Percentiles rank a stretch among this genome's conserved stretches.
phyloP scores from a whole-genome alignment of 805 yeast genomes.

The Yamadazyma scolyti region DNA sequence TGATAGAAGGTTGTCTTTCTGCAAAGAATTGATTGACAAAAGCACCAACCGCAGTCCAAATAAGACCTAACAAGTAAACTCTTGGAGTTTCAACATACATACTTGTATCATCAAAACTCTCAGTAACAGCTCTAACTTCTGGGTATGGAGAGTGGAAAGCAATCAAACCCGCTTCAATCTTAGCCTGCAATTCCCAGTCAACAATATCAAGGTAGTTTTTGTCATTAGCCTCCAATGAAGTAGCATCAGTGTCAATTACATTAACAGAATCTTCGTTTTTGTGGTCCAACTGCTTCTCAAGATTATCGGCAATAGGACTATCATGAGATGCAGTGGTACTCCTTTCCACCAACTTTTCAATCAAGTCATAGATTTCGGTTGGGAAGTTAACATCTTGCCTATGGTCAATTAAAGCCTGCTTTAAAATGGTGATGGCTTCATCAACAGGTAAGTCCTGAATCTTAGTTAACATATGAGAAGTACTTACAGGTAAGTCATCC shows the following conservation, averaged over 20 bases:
- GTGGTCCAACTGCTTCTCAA: conserved; percentile 4
- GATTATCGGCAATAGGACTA: conserved; percentile 1
- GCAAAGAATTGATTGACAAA: conserved; percentile 56
- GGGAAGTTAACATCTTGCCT: conserved; percentile 33
- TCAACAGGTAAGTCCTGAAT: conserved; percentile 17
- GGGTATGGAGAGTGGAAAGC: conserved; percentile 55
- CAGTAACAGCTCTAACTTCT: conserved; percentile 65
- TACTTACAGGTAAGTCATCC: conserved; percentile 29
- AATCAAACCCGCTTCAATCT: conserved; percentile 41
- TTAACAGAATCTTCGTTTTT: conserved; percentile 1
- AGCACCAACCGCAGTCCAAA: conserved; percentile 52
- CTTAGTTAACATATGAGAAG: conserved; percentile 27
- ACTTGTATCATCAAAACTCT: conserved; percentile 49
- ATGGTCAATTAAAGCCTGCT: conserved; percentile 25
- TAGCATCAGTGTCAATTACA: conserved; percentile 2
- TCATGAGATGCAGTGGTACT: conserved; percentile 2
- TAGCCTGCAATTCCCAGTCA: conserved; percentile 31
- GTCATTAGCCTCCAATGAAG: conserved; percentile 28
- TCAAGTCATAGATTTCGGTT: conserved; percentile 20
- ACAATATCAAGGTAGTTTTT: conserved; percentile 11
- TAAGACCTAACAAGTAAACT: conserved; percentile 49
- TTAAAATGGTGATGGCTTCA: conserved; percentile 24
- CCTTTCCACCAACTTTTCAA: conserved; percentile 15
- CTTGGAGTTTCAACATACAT: conserved; percentile 52
- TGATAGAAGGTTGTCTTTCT: conserved; percentile 51